These are phyloP conservation scores for Spergularia marina DNA, from an alignment of 148 eudicot genomes.

Conservation along the genomic window DNA sequence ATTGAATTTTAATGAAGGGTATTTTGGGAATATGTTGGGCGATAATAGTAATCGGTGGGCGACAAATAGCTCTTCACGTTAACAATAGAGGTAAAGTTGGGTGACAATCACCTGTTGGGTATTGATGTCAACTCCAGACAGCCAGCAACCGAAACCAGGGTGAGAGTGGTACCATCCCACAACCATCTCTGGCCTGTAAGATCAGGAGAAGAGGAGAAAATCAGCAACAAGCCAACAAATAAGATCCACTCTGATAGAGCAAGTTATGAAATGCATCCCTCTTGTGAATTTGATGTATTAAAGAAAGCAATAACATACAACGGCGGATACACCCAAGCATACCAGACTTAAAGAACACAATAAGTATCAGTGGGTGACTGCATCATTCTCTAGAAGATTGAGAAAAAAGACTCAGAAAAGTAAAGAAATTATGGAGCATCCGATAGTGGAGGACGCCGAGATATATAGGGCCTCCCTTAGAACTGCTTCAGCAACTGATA, in stretches of 20 bases:
- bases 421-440: background rate
- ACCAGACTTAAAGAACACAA: background rate
- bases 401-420: background rate
- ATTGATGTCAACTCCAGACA: conserved; percentile 70
- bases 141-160: conserved; percentile 80
- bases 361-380: background rate
- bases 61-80: background rate
- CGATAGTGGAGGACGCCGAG: background rate
- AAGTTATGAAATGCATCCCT: background rate
- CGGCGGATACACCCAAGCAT: background rate
- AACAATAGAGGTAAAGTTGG: background rate
- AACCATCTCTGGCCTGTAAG: conserved; percentile 60
- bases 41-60: background rate
- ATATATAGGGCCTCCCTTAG: too few relatives aligned
- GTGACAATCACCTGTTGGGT: conserved; percentile 49
- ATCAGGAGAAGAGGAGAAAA: background rate
- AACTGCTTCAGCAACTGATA: too few relatives aligned
- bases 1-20: background rate
- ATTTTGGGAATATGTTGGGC: background rate
- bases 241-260: background rate
- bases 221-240: background rate
- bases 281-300: background rate
- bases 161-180: conserved; percentile 77
- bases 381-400: background rate
- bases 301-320: background rate